Conservation (phyloP, 2,329 filamentous ascomycete species). For the Pseudocercospora ulei region DNA sequence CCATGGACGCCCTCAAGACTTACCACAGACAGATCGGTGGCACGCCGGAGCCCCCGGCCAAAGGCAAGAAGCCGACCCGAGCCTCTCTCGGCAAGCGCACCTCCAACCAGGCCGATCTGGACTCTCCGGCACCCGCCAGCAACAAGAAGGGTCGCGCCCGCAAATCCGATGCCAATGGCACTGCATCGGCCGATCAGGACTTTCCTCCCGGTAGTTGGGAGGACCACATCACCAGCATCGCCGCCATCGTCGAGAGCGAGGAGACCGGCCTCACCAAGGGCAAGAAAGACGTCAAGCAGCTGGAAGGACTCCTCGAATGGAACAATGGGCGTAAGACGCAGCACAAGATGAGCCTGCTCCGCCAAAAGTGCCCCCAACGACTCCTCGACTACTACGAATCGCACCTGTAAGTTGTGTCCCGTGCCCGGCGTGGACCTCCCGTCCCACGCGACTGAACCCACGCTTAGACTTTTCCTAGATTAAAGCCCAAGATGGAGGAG, state of each 20-base stretch:
- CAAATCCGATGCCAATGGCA: constrained; percentile 29
- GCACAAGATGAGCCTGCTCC: constrained; percentile 58
- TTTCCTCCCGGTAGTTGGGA: constrained; percentile 70
- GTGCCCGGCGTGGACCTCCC: constrained; percentile 2
- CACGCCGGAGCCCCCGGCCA: constrained; percentile 39
- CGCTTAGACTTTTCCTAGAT: constrained; percentile 25
- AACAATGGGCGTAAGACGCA: constrained; percentile 63
- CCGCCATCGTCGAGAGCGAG: constrained; percentile 58
- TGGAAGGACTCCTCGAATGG: constrained; percentile 65
- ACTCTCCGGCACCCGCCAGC: constrained; percentile 26
- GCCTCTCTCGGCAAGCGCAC: constrained; percentile 22
- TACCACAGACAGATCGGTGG: constrained; percentile 59
- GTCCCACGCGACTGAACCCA: constrained; percentile 19
- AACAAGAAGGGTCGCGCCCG: constrained; percentile 24
- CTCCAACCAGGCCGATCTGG: constrained; percentile 14
- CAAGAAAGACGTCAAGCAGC: constrained; percentile 39
- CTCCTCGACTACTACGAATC: constrained; percentile 35
- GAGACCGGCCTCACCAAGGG: constrained; percentile 17
- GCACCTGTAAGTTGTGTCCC: constrained; percentile 33
- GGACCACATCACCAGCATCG: constrained; percentile 58
- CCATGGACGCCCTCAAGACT: constrained; percentile 49
- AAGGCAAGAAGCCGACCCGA: constrained; percentile 28
- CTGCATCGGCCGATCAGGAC: constrained; percentile 43
- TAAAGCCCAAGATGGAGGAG: constrained; percentile 20
- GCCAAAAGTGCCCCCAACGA: constrained; percentile 68